Base-by-base conservation (phyloP, 2,329 filamentous ascomycete species). In the Epichloe bromicola region DNA sequence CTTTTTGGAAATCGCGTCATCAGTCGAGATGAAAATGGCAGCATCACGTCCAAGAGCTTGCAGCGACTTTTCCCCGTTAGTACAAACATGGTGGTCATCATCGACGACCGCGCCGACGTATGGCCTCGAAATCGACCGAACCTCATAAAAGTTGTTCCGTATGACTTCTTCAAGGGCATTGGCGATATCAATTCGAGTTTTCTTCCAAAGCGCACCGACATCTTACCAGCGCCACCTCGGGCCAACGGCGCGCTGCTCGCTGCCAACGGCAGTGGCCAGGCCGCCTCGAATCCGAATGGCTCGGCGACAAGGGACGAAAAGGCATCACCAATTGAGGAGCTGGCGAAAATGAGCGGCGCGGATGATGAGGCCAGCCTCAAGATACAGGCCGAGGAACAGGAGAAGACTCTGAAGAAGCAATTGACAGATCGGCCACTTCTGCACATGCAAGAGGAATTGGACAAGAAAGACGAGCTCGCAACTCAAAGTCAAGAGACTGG, bases 121-220 rank as follows among this genome's bases (percentile, higher is more conserved):
- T 98, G 93, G 93, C 81, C 81, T 2, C 81, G 84, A 58, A 97
- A 95, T 75, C 85, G 86, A 59, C 80, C 86, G 5, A 96, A 98
- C 61, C 77, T 98, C 37, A 88, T 98, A 70, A 95, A 95, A 65
- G 93, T 98, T 36, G 83, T 83, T 1, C 88, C 91, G 0, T 98
- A 95, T 65, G 91, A 97, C 65, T 98, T 98, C 69, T 98, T 97
- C 70, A 88, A 94, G 52, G 93, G 93, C 15, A 95, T 96, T 56
- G 93, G 93, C 55, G 93, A 98, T 67, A 98, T 98, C 73, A 98
- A 98, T 71, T 94, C 91, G 12, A 95, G 88, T 63, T 98, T 97
- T 63, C 68, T 98, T 49, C 93, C 93, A 0, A 95, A 95, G 66
- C 82, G 77, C 53, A 68, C 78, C 58, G 74, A 83, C 60, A 66